phyloP scores from a whole-genome alignment of 257 asterid genomes.

The Jacaranda mimosifolia region DNA sequence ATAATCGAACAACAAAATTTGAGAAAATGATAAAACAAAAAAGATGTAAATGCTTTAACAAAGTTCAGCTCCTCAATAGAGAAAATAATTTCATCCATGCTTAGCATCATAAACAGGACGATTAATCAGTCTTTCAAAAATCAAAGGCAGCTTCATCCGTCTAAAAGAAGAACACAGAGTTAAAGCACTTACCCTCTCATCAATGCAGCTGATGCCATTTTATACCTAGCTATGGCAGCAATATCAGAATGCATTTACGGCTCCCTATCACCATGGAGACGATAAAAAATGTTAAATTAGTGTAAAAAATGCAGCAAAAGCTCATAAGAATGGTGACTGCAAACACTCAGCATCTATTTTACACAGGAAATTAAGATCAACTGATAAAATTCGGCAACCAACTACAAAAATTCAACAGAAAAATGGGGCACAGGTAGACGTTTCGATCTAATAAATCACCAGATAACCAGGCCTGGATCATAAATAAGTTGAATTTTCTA shows the following conservation, averaged over 20 bases:
- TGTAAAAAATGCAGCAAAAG: conserved; percentile 6
- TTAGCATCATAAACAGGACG: not conserved
- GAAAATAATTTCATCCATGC: not conserved
- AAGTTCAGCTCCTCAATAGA: not conserved
- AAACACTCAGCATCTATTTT: not conserved
- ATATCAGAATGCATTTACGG: conserved; percentile 39
- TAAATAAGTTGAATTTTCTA: not conserved
- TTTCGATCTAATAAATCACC: not conserved
- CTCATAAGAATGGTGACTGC: not conserved
- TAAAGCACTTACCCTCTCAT: conserved; percentile 40
- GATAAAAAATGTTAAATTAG: not conserved
- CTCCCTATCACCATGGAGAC: conserved; percentile 20
- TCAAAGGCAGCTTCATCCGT: too few species aligned
- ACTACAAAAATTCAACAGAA: not conserved
- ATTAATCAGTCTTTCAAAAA: too few species aligned
- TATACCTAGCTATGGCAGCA: conserved; percentile 30
- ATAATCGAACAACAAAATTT: too few species aligned
- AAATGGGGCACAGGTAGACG: not conserved
- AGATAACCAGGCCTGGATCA: not conserved
- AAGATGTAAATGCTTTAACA: too few species aligned
- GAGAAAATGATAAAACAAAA: too few species aligned
- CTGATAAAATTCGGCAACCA: not conserved
- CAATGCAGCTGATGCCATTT: conserved; percentile 43
- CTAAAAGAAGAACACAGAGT: not conserved
- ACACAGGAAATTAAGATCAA: not conserved